phyloP scores from a whole-genome alignment of 2,329 filamentous ascomycete species.

The Neonectria sp. region DNA sequence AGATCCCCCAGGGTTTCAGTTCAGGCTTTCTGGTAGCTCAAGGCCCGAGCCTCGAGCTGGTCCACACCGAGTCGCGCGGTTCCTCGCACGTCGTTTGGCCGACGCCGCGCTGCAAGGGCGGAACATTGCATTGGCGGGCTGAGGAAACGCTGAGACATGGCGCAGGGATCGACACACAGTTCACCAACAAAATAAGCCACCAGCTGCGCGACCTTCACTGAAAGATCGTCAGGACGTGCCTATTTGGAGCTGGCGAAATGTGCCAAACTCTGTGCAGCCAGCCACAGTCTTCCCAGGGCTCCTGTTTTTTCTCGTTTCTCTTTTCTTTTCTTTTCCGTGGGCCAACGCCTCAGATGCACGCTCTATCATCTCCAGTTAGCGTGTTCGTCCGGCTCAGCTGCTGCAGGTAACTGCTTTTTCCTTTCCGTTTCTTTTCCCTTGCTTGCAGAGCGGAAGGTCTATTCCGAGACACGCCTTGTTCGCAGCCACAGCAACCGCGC shows the following conservation, averaged over 20 bases:
- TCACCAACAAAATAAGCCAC: not conserved
- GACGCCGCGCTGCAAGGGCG: conserved; percentile 30
- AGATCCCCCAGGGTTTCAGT: not conserved
- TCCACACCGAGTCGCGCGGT: conserved; percentile 9
- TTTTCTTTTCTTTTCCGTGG: not conserved
- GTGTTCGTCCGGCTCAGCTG: not conserved
- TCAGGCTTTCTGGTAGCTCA: not conserved
- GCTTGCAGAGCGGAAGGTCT: not conserved
- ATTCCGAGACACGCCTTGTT: not conserved
- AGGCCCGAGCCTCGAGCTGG: conserved; percentile 31
- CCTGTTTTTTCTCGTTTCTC: not conserved
- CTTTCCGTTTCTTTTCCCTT: not conserved
- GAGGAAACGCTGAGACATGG: conserved; percentile 5
- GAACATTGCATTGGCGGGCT: not conserved
- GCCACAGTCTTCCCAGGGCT: not conserved
- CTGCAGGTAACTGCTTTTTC: not conserved
- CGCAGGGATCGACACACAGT: conserved; percentile 14
- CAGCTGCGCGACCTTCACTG: not conserved
- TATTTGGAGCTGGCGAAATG: conserved; percentile 12
- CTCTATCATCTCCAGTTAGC: not conserved
- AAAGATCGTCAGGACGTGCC: conserved; percentile 13
- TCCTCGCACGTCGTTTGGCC: conserved; percentile 10
- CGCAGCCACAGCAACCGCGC: not conserved
- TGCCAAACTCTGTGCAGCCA: conserved; percentile 15
- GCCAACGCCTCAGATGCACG: not conserved